Conservation (phyloP, 2,329 filamentous ascomycete species). For the Apiospora saccharicola region DNA sequence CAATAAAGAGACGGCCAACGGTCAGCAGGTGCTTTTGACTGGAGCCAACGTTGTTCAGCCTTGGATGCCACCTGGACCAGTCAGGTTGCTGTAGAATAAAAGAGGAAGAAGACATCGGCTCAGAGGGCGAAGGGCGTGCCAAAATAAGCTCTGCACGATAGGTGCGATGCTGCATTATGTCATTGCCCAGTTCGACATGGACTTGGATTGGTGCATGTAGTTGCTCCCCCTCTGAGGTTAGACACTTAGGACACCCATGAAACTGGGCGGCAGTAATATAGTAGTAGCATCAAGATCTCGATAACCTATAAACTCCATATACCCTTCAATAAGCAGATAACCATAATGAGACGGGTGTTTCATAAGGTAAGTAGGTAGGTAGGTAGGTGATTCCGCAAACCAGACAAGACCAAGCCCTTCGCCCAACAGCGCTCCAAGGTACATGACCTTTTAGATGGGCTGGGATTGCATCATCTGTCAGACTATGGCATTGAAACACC, state of each 20-base stretch:
- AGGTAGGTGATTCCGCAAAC: not conserved
- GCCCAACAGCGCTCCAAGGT: not conserved
- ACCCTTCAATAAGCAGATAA: not conserved
- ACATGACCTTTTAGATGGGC: not conserved
- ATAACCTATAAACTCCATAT: not conserved
- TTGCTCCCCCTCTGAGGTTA: not conserved
- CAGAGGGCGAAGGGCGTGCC: not conserved
- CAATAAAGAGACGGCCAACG: not conserved
- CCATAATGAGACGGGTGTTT: no score
- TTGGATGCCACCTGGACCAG: conserved; percentile 4
- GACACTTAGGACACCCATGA: not conserved
- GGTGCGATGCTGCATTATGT: conserved; percentile 13
- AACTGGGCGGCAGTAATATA: not conserved
- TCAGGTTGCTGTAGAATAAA: not conserved
- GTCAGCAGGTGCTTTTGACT: conserved; percentile 6
- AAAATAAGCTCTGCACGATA: conserved; percentile 12
- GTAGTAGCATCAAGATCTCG: not conserved
- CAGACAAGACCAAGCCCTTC: not conserved
- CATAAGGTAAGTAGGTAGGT: not conserved
- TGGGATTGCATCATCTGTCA: conserved; percentile 11
- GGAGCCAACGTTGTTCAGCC: conserved; percentile 5
- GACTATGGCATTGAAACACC: not conserved
- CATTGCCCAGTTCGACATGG: not conserved
- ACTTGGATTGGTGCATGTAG: not conserved
- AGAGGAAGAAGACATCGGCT: not conserved